Base-by-base conservation (phyloP, 2,329 filamentous ascomycete species). In the Trichoderma asperellum region DNA sequence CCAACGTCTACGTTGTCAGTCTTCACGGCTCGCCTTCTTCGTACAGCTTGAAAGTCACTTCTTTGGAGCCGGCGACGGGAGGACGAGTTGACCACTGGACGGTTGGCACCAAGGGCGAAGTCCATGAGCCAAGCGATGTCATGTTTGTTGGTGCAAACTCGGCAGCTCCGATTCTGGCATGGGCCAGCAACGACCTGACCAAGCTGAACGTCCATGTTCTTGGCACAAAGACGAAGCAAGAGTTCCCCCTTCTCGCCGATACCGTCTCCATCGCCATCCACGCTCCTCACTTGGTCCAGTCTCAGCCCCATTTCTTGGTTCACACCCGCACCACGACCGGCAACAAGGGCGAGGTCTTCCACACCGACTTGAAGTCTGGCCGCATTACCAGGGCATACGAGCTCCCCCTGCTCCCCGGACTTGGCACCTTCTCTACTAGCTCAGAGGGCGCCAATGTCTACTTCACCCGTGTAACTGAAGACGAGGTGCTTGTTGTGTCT, bases 291-390 rank as follows among this genome's bases (percentile, higher is more conserved):
- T 84, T 91, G 68, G 81, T 88, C 35, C 91, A 92, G 75, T 91
- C 92, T 4, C 84, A 89, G 57, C 85, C 93, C 47, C 93, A 97
- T 81, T 96, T 97, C 81, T 83, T 97, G 37, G 91, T 97, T 5
- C 92, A 97, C 74, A 93, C 89, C 74, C 86, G 90, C 74, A 92
- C 92, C 0, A 84, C 84, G 43, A 83, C 83, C 2, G 89, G 89
- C 21, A 92, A 94, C 76, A 93, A 92, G 83, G 95, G 91, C 3
- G 91, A 96, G 71, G 91, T 98, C 35, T 97, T 91, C 76, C 93
- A 97, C 75, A 86, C 96, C 70, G 87, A 97, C 73, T 79, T 92
- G 63, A 90, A 90, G 80, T 90, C 85, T 70, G 87, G 85, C 66
- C 86, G 85, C 21, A 86, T 95, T 34, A 86, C 85, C n/a, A 93